Percentiles rank a stretch among this genome's conserved stretches.
Evolutionary conservation across 78 protist genomes (phyloP).

Genomic region (Blattamonas nauphoetae): DNA sequence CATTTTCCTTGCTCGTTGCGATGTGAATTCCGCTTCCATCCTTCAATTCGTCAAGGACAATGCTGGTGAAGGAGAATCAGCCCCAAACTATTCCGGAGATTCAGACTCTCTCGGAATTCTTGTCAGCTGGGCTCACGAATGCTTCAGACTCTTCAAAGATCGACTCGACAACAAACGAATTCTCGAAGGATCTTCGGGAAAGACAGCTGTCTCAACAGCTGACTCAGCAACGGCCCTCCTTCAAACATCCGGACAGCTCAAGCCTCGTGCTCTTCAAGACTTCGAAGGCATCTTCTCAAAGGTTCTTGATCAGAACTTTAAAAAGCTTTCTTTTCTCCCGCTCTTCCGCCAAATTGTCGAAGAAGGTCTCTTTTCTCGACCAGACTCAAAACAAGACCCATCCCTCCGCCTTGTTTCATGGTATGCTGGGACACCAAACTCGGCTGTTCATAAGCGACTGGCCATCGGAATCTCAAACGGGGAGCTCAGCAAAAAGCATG

Average conservation of each 20-base stretch:
- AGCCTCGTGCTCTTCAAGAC: neutral
- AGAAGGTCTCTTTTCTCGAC: neutral
- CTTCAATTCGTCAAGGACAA: neutral
- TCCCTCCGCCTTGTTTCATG: neutral
- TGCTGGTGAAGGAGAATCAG: neutral
- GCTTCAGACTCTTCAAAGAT: neutral
- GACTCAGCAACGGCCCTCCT: neutral
- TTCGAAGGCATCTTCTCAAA: neutral
- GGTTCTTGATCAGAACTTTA: neutral
- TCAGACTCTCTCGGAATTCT: neutral
- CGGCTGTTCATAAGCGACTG: neutral
- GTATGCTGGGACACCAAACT: neutral
- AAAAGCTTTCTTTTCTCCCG: neutral
- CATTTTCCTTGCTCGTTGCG: slow-evolving; percentile 31
- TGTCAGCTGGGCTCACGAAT: slow-evolving; percentile 3
- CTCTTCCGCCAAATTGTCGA: neutral
- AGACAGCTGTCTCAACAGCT: neutral
- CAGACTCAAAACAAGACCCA: neutral
- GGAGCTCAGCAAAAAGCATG: slow-evolving; percentile 1
- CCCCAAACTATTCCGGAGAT: neutral
- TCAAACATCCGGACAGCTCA: neutral
- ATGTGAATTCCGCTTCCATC: neutral
- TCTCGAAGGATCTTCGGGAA: neutral
- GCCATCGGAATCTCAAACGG: neutral
- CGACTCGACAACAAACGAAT: neutral